phyloP scores from a whole-genome alignment of 2,329 filamentous ascomycete genomes.

The Fusarium sp. region DNA sequence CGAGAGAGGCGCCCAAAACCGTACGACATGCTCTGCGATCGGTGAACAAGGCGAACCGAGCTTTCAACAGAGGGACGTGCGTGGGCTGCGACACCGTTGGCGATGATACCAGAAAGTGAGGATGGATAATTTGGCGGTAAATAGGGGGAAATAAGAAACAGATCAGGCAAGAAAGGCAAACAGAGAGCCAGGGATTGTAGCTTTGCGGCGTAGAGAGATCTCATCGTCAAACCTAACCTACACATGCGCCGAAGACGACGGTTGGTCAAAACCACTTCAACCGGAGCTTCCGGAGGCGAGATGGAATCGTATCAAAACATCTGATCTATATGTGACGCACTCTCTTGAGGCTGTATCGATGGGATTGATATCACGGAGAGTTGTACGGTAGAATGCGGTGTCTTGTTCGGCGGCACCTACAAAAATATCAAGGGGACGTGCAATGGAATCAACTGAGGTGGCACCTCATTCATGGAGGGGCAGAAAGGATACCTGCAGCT shows the following conservation, averaged over 20 bases:
- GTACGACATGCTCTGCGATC: constrained; percentile 28
- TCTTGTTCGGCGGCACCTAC: constrained; percentile 36
- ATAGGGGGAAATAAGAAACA: constrained; percentile 3
- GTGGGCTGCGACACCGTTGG: constrained; percentile 25
- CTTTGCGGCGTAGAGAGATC: constrained; percentile 26
- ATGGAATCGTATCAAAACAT: constrained; percentile 14
- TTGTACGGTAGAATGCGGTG: constrained; percentile 36
- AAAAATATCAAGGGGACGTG: constrained; percentile 9
- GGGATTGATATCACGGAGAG: constrained; percentile 23
- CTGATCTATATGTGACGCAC: constrained; percentile 14
- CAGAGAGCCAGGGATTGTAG: background rate
- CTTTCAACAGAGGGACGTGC: constrained; percentile 30
- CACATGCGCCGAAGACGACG: background rate
- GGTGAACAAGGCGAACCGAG: constrained; percentile 35
- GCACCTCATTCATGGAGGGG: constrained; percentile 35
- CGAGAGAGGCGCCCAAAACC: constrained; percentile 17
- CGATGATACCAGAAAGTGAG: constrained; percentile 10
- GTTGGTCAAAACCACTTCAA: constrained; percentile 23
- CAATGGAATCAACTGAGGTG: constrained; percentile 38
- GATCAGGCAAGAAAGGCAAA: constrained; percentile 21
- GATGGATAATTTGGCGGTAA: constrained; percentile 25
- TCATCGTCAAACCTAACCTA: constrained; percentile 22
- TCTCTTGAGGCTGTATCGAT: background rate
- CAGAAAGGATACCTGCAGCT: constrained; percentile 26
- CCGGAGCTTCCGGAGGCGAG: constrained; percentile 41